Conservation (phyloP, 768 basidiomycete genomes). For the Aureoboletus auriporus region DNA sequence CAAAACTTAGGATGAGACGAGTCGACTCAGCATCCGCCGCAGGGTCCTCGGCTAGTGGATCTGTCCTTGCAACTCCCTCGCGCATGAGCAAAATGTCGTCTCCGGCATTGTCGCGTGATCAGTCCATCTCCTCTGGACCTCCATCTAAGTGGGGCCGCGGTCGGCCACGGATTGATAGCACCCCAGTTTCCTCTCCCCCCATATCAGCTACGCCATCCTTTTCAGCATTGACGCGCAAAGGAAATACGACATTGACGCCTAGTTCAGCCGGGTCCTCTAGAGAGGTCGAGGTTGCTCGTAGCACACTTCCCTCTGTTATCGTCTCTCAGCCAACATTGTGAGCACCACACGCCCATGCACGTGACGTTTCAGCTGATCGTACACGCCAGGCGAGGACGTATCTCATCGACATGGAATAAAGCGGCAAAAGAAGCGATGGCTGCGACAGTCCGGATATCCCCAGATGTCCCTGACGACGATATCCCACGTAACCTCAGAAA, state of each 20-base stretch:
- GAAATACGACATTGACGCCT: conserved; percentile 1
- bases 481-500: conserved; percentile 38
- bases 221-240: conserved; percentile 6
- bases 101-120: conserved; percentile 13
- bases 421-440: conserved; percentile 25
- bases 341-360: neutral
- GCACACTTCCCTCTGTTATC: conserved; percentile 14
- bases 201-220: neutral
- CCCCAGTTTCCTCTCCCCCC: conserved; percentile 11
- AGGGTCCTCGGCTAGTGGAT: conserved; percentile 5
- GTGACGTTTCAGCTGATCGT: conserved; percentile 2
- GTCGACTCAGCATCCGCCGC: conserved; percentile 3
- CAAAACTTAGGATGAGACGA: conserved; percentile 21
- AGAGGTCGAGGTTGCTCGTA: neutral
- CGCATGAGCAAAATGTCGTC: conserved; percentile 9
- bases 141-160: conserved; percentile 4
- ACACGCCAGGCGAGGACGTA: conserved; percentile 18
- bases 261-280: conserved; percentile 13
- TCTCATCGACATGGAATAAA: conserved; percentile 30
- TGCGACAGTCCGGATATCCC: conserved; percentile 31
- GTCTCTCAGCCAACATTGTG: conserved; percentile 22
- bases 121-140: conserved; percentile 11
- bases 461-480: conserved; percentile 32
- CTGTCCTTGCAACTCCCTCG: conserved; percentile 4
- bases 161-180: conserved; percentile 2